phyloP scores from a whole-genome alignment of 352 stramenopile genomes.

The Elongisporangium anandrum region DNA sequence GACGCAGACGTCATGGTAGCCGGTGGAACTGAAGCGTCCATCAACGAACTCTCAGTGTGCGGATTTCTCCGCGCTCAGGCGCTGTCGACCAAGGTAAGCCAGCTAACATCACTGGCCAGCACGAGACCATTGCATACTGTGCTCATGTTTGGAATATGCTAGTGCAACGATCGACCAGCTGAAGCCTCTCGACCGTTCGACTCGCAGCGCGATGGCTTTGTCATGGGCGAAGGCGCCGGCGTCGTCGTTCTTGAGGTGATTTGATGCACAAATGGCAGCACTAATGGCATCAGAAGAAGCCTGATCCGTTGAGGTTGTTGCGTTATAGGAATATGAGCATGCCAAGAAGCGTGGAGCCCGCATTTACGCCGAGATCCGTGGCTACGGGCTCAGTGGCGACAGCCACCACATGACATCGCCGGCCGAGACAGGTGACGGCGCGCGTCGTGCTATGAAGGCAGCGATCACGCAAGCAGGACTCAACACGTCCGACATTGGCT shows the following conservation, averaged over 20 bases:
- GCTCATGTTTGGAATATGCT: neutral
- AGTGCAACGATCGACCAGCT: conserved; percentile 92
- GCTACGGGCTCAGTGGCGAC: conserved; percentile 95
- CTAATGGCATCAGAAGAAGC: neutral
- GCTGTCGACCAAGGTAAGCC: conserved; percentile 86
- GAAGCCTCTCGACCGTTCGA: conserved; percentile 96
- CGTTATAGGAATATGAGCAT: conserved; percentile 86
- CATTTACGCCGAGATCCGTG: conserved; percentile 94
- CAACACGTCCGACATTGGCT: conserved; percentile 87
- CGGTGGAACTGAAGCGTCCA: conserved; percentile 92
- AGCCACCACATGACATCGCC: conserved; percentile 91
- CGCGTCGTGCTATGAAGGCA: conserved; percentile 86
- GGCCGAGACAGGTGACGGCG: conserved; percentile 61
- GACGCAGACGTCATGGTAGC: conserved; percentile 96
- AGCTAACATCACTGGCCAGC: neutral
- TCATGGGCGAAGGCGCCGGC: conserved; percentile 90
- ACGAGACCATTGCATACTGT: neutral
- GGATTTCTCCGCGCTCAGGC: conserved; percentile 96
- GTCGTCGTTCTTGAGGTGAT: conserved; percentile 60
- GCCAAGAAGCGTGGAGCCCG: conserved; percentile 89
- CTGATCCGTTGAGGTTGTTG: neutral
- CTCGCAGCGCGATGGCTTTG: conserved; percentile 93
- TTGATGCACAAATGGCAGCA: neutral
- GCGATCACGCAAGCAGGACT: conserved; percentile 82
- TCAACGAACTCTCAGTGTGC: conserved; percentile 92